These are phyloP conservation scores for Pestalotiopsis fici DNA, from an alignment of 2,329 filamentous ascomycete genomes.

Conservation along the genomic window DNA sequence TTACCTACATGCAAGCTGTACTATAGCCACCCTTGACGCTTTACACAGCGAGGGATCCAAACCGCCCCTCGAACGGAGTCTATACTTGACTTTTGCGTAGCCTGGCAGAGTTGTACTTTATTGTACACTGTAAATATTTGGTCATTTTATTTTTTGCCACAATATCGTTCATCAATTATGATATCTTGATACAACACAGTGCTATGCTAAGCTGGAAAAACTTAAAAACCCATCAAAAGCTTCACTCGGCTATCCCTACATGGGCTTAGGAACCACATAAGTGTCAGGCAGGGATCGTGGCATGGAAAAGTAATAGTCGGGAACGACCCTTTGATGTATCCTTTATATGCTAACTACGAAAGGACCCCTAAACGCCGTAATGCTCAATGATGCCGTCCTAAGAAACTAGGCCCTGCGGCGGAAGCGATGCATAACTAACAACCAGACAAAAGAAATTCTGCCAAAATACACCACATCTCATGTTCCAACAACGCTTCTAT, in stretches of 20 bases:
- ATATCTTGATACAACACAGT: not conserved
- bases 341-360: not conserved
- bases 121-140: not conserved
- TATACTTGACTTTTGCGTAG: not conserved
- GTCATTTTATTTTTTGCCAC: not conserved
- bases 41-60: not conserved
- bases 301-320: not conserved
- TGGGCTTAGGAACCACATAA: no score
- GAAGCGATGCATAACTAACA: not conserved
- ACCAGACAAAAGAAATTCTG: not conserved
- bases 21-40: not conserved
- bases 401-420: not conserved
- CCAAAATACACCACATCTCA: not conserved
- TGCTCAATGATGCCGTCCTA: slow-evolving; percentile 3
- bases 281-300: not conserved
- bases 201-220: no score
- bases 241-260: no score
- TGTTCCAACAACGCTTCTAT: slow-evolving; percentile 4
- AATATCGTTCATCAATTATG: not conserved
- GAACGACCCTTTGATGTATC: not conserved
- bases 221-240: no score
- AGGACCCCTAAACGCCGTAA: not conserved
- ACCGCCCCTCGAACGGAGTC: not conserved
- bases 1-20: not conserved
- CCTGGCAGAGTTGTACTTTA: not conserved